Percentiles rank a stretch among this genome's conserved stretches.
Evolutionary conservation across 1,284 basidiomycete species (phyloP).

Genomic region (Ganoderma leucocontextum): DNA sequence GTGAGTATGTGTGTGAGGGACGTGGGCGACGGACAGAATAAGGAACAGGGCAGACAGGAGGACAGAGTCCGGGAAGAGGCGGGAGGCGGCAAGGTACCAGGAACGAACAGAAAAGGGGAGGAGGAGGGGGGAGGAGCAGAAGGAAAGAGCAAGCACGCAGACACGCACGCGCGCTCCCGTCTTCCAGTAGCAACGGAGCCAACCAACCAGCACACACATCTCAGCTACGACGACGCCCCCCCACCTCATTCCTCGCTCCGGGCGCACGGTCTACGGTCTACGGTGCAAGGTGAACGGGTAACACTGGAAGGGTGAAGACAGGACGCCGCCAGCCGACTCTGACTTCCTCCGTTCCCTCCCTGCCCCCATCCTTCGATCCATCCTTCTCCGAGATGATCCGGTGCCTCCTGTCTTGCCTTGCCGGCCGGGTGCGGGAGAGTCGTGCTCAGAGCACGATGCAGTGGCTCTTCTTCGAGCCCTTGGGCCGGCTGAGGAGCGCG

Average conservation of each 20-base stretch:
- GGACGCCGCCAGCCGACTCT: not conserved
- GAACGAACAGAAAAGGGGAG: not conserved
- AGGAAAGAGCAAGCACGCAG: not conserved
- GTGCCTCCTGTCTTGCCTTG: constrained; percentile 9
- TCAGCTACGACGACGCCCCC: not conserved
- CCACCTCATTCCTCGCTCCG: not conserved
- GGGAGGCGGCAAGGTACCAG: not conserved
- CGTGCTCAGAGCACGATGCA: constrained; percentile 61
- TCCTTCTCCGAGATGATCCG: constrained; percentile 4
- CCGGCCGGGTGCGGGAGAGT: constrained; percentile 10
- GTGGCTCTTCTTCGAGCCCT: constrained; percentile 48
- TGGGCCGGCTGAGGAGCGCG: constrained; percentile 57
- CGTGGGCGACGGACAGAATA: not conserved
- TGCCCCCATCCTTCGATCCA: not conserved
- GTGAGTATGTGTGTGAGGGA: constrained; percentile 25
- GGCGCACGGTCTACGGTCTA: constrained; percentile 3
- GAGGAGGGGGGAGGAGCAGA: not conserved
- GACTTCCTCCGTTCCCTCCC: not conserved
- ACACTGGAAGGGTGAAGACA: not conserved
- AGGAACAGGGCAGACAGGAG: not conserved
- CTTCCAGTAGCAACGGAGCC: not conserved
- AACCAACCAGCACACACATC: not conserved
- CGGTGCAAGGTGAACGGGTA: not conserved
- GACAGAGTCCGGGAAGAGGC: not conserved
- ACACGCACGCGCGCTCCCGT: not conserved